Evolutionary conservation across 1,284 basidiomycete genomes (phyloP).

Genomic region (Fomitopsis schrenkii): DNA sequence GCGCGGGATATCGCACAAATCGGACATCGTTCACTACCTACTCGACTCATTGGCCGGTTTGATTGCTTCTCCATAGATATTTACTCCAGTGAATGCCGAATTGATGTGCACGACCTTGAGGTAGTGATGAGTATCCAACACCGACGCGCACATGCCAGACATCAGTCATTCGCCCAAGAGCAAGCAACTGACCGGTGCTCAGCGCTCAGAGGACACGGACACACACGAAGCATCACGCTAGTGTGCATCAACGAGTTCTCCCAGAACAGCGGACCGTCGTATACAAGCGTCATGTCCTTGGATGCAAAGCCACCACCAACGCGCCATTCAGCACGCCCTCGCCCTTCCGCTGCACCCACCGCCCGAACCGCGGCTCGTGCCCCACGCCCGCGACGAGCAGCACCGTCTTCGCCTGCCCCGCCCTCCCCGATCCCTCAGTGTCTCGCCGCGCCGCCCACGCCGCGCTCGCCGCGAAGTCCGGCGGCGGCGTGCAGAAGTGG

Average conservation of each 20-base stretch:
- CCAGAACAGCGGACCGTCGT: background rate
- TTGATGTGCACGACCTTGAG: too few species aligned
- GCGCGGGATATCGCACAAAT: too few species aligned
- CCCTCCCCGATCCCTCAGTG: slow-evolving; percentile 10
- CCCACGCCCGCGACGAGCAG: slow-evolving; percentile 79
- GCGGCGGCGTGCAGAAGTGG: slow-evolving; percentile 69
- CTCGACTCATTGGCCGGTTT: too few species aligned
- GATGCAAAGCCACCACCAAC: slow-evolving; percentile 52
- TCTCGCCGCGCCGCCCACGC: slow-evolving; percentile 33
- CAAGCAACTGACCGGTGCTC: too few species aligned
- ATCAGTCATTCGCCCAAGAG: too few species aligned
- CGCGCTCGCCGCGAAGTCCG: slow-evolving; percentile 40
- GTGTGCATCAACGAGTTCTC: background rate
- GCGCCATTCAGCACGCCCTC: slow-evolving; percentile 71
- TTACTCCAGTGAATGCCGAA: too few species aligned
- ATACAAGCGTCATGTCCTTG: slow-evolving; percentile 30
- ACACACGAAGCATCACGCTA: too few species aligned
- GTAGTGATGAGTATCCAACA: too few species aligned
- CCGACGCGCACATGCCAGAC: too few species aligned
- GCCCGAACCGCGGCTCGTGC: slow-evolving; percentile 84
- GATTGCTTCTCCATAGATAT: too few species aligned
- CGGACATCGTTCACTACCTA: too few species aligned
- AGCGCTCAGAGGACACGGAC: too few species aligned
- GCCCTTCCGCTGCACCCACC: slow-evolving; percentile 81
- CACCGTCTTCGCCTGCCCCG: slow-evolving; percentile 32